Base-by-base conservation (phyloP, 192 early-diverging fungal genomes). In the Coemansia sp. region DNA sequence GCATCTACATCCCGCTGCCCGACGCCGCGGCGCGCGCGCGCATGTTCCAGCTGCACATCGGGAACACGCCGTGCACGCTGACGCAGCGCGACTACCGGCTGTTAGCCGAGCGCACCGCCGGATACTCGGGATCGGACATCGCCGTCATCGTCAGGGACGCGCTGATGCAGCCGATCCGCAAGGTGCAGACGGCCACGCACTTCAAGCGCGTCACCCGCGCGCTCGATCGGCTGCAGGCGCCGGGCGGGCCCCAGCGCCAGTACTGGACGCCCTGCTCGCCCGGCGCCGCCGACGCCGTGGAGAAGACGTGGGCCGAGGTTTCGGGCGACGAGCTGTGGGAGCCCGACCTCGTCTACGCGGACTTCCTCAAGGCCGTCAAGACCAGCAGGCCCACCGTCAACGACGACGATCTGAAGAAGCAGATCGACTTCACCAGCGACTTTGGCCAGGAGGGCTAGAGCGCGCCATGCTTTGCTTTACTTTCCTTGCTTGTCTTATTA, bases 1-100 rank as follows among this genome's bases (percentile, higher is more conserved):
- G 97, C 64, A 98, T 99, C 47, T 99, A 93, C 79, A 99, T 99
- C 54, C 95, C 97, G 48, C 88, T 99, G 61, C 97, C 97, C 2
- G 97, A 98, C 23, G 67, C 84, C 10, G 86, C 88, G 65, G 96
- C 95, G 38, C 88, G 97, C 15, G 88, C 92, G 16, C 86, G 83
- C 61, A 94, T 99, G 94, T 95, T 98, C 84, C 85, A 89, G 72
- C 75, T 99, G 67, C 94, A 99, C 76, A 89, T 98, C 32, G 96
- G 97, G 13, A 86, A 91, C 41, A 98, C 95, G 19, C 94, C 94
- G 44, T 94, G 93, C 67, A 86, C 67, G n/a, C 69, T 99, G 40
- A 86, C 77, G 21, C 63, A 76, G 65, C 75, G 87, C 40, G 95
- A 99, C 71, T 95, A 86, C 72, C 80, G 84, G 56, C 50, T 84